phyloP scores from a whole-genome alignment of 2,329 filamentous ascomycete genomes.

The Leptographium wingfieldii region DNA sequence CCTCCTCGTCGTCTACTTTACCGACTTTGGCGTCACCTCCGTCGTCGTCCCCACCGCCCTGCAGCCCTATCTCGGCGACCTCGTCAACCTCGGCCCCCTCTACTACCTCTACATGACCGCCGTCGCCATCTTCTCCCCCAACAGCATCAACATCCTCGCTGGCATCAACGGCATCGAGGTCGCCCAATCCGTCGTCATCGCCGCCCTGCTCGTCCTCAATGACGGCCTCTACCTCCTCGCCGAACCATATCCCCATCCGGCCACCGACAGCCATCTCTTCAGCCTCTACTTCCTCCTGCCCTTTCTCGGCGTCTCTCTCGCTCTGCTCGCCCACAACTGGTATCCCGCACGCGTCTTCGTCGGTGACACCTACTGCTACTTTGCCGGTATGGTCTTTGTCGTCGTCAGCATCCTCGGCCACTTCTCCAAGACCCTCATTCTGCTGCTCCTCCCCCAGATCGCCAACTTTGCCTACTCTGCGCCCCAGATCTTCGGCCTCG shows the following conservation, averaged over 20 bases:
- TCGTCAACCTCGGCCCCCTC: conserved; percentile 67
- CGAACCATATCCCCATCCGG: conserved; percentile 64
- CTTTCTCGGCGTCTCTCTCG: conserved; percentile 83
- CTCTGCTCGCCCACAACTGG: conserved; percentile 85
- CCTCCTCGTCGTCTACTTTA: conserved; percentile 90
- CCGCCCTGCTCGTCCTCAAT: conserved; percentile 70
- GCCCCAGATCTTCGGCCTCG: conserved; percentile 78
- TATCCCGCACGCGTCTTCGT: conserved; percentile 93
- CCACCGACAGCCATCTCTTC: conserved; percentile 91
- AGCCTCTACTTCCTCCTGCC: conserved; percentile 89
- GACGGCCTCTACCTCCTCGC: conserved; percentile 71
- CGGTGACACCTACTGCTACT: conserved; percentile 98
- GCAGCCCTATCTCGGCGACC: conserved; percentile 66
- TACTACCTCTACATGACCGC: conserved; percentile 98
- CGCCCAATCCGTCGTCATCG: conserved; percentile 83
- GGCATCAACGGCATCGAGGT: conserved; percentile 99
- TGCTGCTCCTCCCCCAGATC: conserved; percentile 84
- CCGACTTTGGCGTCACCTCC: conserved; percentile 94
- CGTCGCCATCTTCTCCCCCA: conserved; percentile 93
- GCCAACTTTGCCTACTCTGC: conserved; percentile 94
- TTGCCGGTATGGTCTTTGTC: conserved; percentile 97
- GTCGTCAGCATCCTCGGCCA: conserved; percentile 94
- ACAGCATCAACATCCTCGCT: conserved; percentile 98
- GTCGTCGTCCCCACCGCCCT: conserved; percentile 83
- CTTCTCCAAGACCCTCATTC: conserved; percentile 90